These are phyloP conservation scores for Beauveria australis DNA, from an alignment of 2,329 filamentous ascomycete species.

Conservation along the genomic window DNA sequence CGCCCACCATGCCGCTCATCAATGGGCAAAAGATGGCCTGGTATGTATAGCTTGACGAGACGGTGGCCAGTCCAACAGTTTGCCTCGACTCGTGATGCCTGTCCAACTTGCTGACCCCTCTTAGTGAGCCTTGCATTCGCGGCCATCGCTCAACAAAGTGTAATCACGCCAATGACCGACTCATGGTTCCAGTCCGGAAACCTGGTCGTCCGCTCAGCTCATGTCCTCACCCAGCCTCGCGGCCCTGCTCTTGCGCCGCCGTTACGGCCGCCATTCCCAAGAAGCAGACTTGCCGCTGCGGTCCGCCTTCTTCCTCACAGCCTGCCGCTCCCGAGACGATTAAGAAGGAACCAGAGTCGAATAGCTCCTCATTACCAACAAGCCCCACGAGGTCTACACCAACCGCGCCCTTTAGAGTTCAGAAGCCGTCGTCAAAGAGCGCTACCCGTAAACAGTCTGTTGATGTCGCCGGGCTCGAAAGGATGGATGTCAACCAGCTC, in stretches of 20 bases:
- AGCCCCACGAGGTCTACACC: conserved; percentile 24
- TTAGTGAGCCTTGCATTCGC: conserved; percentile 64
- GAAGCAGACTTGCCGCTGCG: conserved; percentile 48
- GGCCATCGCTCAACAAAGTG: conserved; percentile 71
- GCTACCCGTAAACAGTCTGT: conserved; percentile 39
- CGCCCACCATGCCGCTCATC: conserved; percentile 53
- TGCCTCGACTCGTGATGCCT: background rate
- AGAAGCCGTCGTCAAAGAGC: conserved; percentile 33
- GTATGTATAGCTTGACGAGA: conserved; percentile 36
- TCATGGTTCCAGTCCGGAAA: conserved; percentile 64
- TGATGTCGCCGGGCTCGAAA: conserved; percentile 38
- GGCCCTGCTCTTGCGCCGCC: conserved; percentile 52
- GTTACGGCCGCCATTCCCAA: conserved; percentile 58
- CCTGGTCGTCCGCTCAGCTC: conserved; percentile 62
- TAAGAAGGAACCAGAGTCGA: conserved; percentile 19
- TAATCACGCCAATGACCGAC: conserved; percentile 56
- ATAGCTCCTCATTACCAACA: conserved; percentile 19
- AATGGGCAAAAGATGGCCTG: conserved; percentile 67
- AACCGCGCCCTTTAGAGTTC: conserved; percentile 34
- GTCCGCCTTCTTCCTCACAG: conserved; percentile 20
- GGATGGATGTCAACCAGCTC: conserved; percentile 45
- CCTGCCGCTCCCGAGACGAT: conserved; percentile 16
- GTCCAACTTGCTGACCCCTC: background rate
- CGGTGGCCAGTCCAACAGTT: background rate
- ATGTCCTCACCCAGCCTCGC: conserved; percentile 57